These are phyloP conservation scores for Diplodia sapinea DNA, from an alignment of 2,329 filamentous ascomycete species.

Conservation along the genomic window DNA sequence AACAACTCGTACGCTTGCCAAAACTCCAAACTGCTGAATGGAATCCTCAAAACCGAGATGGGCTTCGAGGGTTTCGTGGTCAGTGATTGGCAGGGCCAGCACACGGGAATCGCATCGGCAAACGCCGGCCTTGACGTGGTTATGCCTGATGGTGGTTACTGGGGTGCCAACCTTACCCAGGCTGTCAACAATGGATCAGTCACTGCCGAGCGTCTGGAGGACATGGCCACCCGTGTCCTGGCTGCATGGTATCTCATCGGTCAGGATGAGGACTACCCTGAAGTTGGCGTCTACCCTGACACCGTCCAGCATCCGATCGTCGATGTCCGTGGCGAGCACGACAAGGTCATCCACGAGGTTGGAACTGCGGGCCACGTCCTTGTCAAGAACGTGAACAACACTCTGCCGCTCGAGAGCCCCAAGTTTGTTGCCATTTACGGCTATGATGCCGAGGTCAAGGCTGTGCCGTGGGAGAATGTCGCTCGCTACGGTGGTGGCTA, in stretches of 20 bases:
- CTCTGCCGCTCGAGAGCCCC: conserved; percentile 57
- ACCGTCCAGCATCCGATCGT: conserved; percentile 51
- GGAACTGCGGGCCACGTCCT: conserved; percentile 49
- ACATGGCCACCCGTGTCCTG: conserved; percentile 42
- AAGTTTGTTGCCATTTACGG: conserved; percentile 48
- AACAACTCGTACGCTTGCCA: conserved; percentile 45
- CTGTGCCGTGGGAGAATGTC: conserved; percentile 47
- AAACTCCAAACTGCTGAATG: conserved; percentile 53
- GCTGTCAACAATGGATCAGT: conserved; percentile 41
- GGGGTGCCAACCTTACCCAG: conserved; percentile 41
- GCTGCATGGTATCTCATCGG: conserved; percentile 45
- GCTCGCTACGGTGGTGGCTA: conserved; percentile 48
- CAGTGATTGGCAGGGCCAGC: conserved; percentile 54
- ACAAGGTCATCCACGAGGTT: conserved; percentile 48
- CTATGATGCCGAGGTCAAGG: conserved; percentile 47
- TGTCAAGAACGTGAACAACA: conserved; percentile 61
- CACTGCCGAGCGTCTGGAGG: conserved; percentile 37
- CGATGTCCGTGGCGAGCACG: conserved; percentile 49
- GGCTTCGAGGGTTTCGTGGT: conserved; percentile 55
- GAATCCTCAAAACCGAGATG: conserved; percentile 58
- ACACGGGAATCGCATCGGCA: conserved; percentile 52
- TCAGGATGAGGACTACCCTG: conserved; percentile 46
- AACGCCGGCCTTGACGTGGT: conserved; percentile 57
- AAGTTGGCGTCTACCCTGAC: conserved; percentile 37
- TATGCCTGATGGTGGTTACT: conserved; percentile 45